Base-by-base conservation (phyloP, 2,329 filamentous ascomycete genomes). In the Ophiostoma quercus region DNA sequence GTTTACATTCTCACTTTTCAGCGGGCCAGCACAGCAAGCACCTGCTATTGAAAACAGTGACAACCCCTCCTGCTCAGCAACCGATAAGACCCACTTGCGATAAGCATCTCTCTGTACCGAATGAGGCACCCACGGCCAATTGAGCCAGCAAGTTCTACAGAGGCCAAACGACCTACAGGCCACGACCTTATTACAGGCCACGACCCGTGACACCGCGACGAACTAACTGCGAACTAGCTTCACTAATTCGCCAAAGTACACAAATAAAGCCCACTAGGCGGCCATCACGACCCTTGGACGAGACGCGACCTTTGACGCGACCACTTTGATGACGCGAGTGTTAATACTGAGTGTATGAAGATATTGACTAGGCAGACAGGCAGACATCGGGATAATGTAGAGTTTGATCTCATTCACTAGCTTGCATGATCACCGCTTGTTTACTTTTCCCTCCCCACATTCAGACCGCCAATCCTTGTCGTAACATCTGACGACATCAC, bases 11-110 rank as follows among this genome's bases (percentile, higher is more conserved):
- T 60, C 47, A 22, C 43, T 65, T 63, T 65, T 62, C 25, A 62
- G 57, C 57, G 37, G 12, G n/a, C 39, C 51, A 19, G 16, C 37
- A 34, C 41, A 68, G 22, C 34, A 54, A 32, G 41, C 32, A 34
- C 63, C 62, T 34, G 12, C 39, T 41, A 12, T 41, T 12, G 11
- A 12, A 41, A 41, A 14, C 39, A 66, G 60, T 60, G 43, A 29
- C 65, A 63, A 54, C 68, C 69, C 69, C 69, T 67, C 69, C 22
- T 57, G 34, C 41, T 63, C 68, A 70, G 71, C 71, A 72, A 72
- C 71, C 51, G 51, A 37, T 37, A 39, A 39, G 51, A 37, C 62
- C 62, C 62, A 65, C 62, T 65, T 39, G 6, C 62, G 19, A 19
- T 34, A n/a, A 19, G 37, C 1, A 11, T 11, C 32, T 37, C 39